Evolutionary conservation across 2,329 filamentous ascomycete species (phyloP).

Genomic region (Talaromyces sp.): DNA sequence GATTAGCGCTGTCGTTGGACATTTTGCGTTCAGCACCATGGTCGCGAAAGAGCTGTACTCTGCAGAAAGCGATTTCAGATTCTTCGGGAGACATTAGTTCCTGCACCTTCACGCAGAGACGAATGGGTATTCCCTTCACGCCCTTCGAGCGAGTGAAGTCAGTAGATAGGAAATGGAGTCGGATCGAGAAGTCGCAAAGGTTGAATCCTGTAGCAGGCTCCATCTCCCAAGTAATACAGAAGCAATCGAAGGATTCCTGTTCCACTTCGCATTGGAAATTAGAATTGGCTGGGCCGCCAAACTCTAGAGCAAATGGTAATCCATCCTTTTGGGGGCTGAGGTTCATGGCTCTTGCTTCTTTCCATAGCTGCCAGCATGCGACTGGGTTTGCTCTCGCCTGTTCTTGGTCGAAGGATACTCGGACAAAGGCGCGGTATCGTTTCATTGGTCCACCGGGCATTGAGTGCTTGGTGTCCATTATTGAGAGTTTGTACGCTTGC

Average conservation of each 20-base stretch:
- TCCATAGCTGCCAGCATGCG: constrained; percentile 85
- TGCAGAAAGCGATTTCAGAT: constrained; percentile 83
- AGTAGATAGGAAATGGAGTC: constrained; percentile 94
- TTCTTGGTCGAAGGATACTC: constrained; percentile 91
- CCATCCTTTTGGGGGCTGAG: constrained; percentile 88
- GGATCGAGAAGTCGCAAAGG: constrained; percentile 80
- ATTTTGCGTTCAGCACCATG: constrained; percentile 91
- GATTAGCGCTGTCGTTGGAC: constrained; percentile 85
- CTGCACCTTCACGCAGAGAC: constrained; percentile 85
- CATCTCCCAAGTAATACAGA: constrained; percentile 83
- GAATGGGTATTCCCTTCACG: constrained; percentile 90
- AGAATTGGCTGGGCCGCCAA: constrained; percentile 66
- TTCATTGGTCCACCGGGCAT: constrained; percentile 61
- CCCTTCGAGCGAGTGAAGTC: constrained; percentile 97
- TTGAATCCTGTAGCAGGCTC: constrained; percentile 61
- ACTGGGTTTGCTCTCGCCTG: constrained; percentile 80
- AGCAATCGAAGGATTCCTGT: constrained; percentile 81
- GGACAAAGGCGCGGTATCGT: constrained; percentile 82
- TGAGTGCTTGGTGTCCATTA: constrained; percentile 71
- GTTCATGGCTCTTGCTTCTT: constrained; percentile 86
- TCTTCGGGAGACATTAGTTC: constrained; percentile 46
- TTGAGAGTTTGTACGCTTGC: constrained; percentile 78
- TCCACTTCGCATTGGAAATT: constrained; percentile 63
- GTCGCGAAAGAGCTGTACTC: constrained; percentile 91
- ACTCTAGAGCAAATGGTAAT: constrained; percentile 88